Percentiles rank a stretch among this genome's conserved stretches.
phyloP scores from a whole-genome alignment of 148 eudicot genomes.

The Arbutus unedo region DNA sequence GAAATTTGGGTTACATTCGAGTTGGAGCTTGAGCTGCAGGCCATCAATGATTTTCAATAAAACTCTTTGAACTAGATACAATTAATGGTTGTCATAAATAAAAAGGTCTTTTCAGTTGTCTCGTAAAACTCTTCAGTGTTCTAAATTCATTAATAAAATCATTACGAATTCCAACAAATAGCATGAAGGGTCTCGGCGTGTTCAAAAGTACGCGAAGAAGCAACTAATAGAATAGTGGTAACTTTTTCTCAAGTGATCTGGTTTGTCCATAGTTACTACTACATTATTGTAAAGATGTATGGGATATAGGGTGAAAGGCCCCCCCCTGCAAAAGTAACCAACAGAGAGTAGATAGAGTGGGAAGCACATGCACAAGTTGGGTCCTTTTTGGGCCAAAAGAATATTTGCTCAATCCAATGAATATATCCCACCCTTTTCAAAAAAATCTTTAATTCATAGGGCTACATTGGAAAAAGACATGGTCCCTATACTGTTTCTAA shows the following conservation, averaged over 20 bases:
- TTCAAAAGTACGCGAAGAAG: too few relatives aligned
- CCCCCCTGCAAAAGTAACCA: neutral
- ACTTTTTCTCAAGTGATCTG: neutral
- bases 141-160: too few relatives aligned
- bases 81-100: too few relatives aligned
- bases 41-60: too few relatives aligned
- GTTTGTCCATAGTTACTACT: neutral
- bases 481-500: neutral
- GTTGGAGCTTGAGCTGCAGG: too few relatives aligned
- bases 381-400: constrained; percentile 6
- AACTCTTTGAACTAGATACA: too few relatives aligned
- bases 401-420: neutral
- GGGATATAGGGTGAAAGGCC: neutral
- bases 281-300: neutral
- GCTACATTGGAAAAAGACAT: neutral
- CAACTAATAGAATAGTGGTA: too few relatives aligned
- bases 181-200: too few relatives aligned
- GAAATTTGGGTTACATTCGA: too few relatives aligned
- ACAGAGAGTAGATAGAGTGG: neutral
- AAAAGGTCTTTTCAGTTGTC: too few relatives aligned
- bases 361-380: neutral
- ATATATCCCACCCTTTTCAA: neutral
- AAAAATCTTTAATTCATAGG: neutral
- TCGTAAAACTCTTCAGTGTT: too few relatives aligned
- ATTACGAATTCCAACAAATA: too few relatives aligned